phyloP scores from a whole-genome alignment of 2,329 filamentous ascomycete genomes.

The Sordariomycetes sp. region DNA sequence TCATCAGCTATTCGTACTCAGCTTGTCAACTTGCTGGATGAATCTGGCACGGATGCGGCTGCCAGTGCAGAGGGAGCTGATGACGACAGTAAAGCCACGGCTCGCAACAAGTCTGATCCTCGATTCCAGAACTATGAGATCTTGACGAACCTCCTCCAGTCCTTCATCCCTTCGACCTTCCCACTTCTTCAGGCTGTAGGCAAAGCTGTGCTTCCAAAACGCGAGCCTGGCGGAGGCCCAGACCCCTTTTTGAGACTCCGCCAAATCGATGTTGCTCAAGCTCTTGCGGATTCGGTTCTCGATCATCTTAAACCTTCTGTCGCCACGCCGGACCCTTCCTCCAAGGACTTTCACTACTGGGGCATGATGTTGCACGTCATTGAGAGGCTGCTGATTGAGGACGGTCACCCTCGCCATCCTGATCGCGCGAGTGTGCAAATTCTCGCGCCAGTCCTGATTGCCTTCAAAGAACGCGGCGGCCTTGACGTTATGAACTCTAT shows the following conservation, averaged over 20 bases:
- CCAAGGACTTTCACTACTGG: constrained; percentile 69
- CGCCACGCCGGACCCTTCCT: constrained; percentile 34
- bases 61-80: constrained; percentile 4
- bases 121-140: constrained; percentile 67
- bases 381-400: constrained; percentile 70
- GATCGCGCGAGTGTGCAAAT: constrained; percentile 43
- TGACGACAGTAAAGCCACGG: constrained; percentile 17
- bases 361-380: constrained; percentile 72
- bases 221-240: constrained; percentile 41
- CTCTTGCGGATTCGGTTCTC: constrained; percentile 63
- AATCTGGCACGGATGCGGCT: constrained; percentile 2
- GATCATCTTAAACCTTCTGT: constrained; percentile 49
- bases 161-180: constrained; percentile 70
- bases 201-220: constrained; percentile 68
- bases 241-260: constrained; percentile 40
- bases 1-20: constrained; percentile 1
- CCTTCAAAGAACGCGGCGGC: constrained; percentile 76
- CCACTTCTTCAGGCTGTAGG: constrained; percentile 81
- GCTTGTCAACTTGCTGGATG: constrained; percentile 21
- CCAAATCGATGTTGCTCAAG: constrained; percentile 48
- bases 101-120: constrained; percentile 30
- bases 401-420: constrained; percentile 34
- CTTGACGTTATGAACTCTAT: constrained; percentile 66
- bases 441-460: constrained; percentile 69
- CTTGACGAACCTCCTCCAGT: constrained; percentile 67